Conservation (phyloP, 805 yeast genomes). For the Kurtzmaniella fragi region DNA sequence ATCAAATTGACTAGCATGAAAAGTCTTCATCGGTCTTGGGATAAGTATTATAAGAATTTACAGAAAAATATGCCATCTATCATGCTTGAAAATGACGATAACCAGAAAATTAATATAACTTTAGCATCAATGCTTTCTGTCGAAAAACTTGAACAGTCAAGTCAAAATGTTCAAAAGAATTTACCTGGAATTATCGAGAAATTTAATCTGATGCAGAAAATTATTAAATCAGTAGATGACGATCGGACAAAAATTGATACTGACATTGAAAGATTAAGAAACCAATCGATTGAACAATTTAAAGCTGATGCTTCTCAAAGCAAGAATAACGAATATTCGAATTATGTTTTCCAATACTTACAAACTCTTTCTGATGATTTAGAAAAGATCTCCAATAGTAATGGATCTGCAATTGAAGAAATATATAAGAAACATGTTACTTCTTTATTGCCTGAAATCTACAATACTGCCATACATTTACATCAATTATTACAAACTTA, state of each 20-base stretch:
- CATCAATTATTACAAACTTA: conserved; percentile 26
- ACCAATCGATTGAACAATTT: conserved; percentile 28
- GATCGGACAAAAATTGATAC: conserved; percentile 33
- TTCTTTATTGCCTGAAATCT: conserved; percentile 20
- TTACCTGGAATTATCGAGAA: conserved; percentile 26
- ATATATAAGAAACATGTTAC: conserved; percentile 16
- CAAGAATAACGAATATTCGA: not conserved
- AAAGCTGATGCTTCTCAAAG: conserved; percentile 11
- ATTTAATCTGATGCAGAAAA: conserved; percentile 27
- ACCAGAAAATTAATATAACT: conserved; percentile 7
- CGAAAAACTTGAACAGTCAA: conserved; percentile 19
- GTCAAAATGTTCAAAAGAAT: conserved; percentile 21
- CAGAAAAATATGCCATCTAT: conserved; percentile 29
- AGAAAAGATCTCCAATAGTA: conserved; percentile 10
- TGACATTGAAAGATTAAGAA: conserved; percentile 37
- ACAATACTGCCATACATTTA: conserved; percentile 25
- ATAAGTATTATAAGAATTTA: conserved; percentile 27
- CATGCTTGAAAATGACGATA: conserved; percentile 21
- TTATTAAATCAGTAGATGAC: conserved; percentile 32
- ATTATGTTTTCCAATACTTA: conserved; percentile 4
- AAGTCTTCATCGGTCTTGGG: conserved; percentile 36
- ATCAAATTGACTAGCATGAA: conserved; percentile 35
- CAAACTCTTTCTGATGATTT: conserved; percentile 13
- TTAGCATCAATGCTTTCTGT: conserved; percentile 30
- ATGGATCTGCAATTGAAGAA: conserved; percentile 11